These are phyloP conservation scores for Annulohypoxylon stygium DNA, from an alignment of 495 filamentous ascomycete genomes.

Conservation along the genomic window DNA sequence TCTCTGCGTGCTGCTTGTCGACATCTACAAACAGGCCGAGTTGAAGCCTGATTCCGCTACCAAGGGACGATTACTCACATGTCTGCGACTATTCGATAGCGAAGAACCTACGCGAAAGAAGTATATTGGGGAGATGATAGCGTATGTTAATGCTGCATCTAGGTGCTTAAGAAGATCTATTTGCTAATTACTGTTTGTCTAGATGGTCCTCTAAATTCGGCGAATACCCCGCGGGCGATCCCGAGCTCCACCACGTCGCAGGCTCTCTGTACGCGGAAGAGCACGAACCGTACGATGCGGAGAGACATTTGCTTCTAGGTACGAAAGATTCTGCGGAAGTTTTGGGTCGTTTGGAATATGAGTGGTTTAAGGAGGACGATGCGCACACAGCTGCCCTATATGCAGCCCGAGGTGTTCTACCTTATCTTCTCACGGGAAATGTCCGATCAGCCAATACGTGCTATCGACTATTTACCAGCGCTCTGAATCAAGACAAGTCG, in stretches of 20 bases:
- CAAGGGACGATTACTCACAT: slow-evolving; percentile 69
- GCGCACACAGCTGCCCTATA: slow-evolving; percentile 91
- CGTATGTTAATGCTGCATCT: slow-evolving; percentile 60
- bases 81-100: slow-evolving; percentile 82
- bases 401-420: slow-evolving; percentile 88
- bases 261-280: slow-evolving; percentile 92
- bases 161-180: slow-evolving; percentile 14
- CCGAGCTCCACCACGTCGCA: slow-evolving; percentile 93
- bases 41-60: slow-evolving; percentile 75
- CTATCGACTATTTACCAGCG: slow-evolving; percentile 81
- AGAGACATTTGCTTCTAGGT: slow-evolving; percentile 88
- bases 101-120: slow-evolving; percentile 92
- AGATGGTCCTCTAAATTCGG: slow-evolving; percentile 89
- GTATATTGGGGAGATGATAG: slow-evolving; percentile 88
- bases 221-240: slow-evolving; percentile 91
- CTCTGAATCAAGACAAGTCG: slow-evolving; percentile 74
- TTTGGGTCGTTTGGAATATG: slow-evolving; percentile 85
- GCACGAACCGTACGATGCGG: slow-evolving; percentile 90
- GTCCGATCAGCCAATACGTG: slow-evolving; percentile 87
- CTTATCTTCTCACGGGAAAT: slow-evolving; percentile 92
- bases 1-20: slow-evolving; percentile 84
- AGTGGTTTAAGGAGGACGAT: slow-evolving; percentile 92
- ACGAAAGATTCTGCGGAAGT: slow-evolving; percentile 88
- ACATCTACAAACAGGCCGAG: slow-evolving; percentile 87
- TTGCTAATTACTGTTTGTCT: slow-evolving; percentile 33